These are phyloP conservation scores for Aspergillus leporis DNA, from an alignment of 495 filamentous ascomycete genomes.

Conservation along the genomic window DNA sequence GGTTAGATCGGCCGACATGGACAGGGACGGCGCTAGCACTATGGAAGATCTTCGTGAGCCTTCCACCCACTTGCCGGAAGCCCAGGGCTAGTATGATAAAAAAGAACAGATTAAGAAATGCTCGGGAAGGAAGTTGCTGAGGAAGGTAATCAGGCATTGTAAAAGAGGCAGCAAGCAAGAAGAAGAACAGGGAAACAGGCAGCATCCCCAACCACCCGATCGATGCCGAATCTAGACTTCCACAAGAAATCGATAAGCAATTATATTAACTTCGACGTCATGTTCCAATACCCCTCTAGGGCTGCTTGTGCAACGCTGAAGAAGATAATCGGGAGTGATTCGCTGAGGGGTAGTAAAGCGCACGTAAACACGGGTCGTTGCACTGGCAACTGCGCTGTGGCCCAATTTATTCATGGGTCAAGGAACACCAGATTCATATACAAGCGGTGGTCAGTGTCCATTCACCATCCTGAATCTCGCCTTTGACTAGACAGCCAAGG, in stretches of 20 bases:
- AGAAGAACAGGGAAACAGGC: slow-evolving; percentile 16
- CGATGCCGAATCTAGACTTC: slow-evolving; percentile 15
- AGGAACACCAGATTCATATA: background rate
- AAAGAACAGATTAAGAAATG: background rate
- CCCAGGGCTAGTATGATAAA: background rate
- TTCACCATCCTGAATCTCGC: background rate
- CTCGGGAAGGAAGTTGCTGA: background rate
- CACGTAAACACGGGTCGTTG: slow-evolving; percentile 26
- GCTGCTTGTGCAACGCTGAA: background rate
- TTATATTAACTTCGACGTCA: slow-evolving; percentile 3
- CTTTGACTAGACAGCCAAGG: background rate
- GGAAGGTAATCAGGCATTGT: background rate
- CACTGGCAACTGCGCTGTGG: slow-evolving; percentile 18
- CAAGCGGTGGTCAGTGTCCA: background rate
- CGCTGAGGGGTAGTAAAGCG: slow-evolving; percentile 8
- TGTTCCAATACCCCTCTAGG: slow-evolving; percentile 1
- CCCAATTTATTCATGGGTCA: slow-evolving; percentile 13
- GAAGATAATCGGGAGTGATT: background rate
- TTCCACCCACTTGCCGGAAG: background rate
- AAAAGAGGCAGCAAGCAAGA: background rate
- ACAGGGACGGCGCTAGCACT: background rate
- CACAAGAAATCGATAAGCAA: background rate
- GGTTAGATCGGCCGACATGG: slow-evolving; percentile 14
- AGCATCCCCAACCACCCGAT: slow-evolving; percentile 14
- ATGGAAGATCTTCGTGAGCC: background rate